Evolutionary conservation across 495 filamentous ascomycete genomes (phyloP), one percentile per base, ranked within the genome.

Genomic region (Neurospora sp.): DNA sequence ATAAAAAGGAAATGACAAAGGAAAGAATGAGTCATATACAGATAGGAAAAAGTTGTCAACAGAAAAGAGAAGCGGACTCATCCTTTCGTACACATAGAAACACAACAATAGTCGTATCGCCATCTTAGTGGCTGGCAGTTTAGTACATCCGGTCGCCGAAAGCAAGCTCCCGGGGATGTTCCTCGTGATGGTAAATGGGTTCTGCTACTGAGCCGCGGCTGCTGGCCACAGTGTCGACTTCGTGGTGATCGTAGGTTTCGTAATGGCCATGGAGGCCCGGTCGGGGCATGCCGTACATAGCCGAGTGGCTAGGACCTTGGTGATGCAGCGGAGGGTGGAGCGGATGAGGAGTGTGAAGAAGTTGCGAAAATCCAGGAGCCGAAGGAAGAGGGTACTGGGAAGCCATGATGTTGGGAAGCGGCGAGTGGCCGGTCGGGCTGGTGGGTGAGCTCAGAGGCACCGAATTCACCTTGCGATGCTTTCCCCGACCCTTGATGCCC

Each of bases 401-500:
- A 18, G 75, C 60, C 31, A 71, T 27, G 20, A 74, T 71, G 16
- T n/a, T 78, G 73, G 14, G 74, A 71, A 18, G 75, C 70, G 39
- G 70, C 31, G 35, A 74, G 69, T 18, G 42, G 0, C 16, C 54
- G 40, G 37, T 10, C 0, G 76, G 74, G 69, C 72, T 73, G 39
- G 46, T 23, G 14, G 70, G 41, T 4, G 75, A 70, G 38, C 71
- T 75, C 4, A 66, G 40, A 4, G 74, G 72, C 23, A 75, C 46
- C 23, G 79, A 73, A 9, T 77, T 76, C 31, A 88, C 86, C 74
- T 86, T 89, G 66, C 93, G 88, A 80, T 96, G 91, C 81, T 95
- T 95, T 23, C 95, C 95, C 14, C 95, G 91, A 8, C 95, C 95
- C 82, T 98, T 98, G 84, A 98, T 97, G 2, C 95, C 95, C 81